Evolutionary conservation across 2,329 filamentous ascomycete genomes (phyloP).

Genomic region (Botryotinia calthae): DNA sequence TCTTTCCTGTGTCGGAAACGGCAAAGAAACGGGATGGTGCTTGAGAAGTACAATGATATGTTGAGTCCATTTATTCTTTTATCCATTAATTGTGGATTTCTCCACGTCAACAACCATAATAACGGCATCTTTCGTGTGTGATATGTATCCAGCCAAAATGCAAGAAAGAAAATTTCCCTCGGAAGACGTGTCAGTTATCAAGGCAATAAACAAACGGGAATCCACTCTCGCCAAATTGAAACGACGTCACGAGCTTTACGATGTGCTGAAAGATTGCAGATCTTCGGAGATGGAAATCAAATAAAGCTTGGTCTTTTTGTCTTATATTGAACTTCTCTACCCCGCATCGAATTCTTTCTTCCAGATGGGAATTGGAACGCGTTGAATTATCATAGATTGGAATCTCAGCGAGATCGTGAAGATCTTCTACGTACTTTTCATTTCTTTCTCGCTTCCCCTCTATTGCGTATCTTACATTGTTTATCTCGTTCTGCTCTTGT

Average conservation of each 20-base stretch:
- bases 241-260: slow-evolving; percentile 13
- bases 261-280: neutral
- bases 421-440: neutral
- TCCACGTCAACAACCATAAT: neutral
- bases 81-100: neutral
- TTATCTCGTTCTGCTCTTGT: neutral
- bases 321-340: neutral
- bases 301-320: neutral
- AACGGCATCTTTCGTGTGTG: neutral
- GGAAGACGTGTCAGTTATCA: slow-evolving; percentile 1
- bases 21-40: slow-evolving; percentile 1
- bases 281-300: neutral
- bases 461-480: too few relatives aligned
- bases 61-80: neutral
- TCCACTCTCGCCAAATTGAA: slow-evolving; percentile 14
- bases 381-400: neutral
- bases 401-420: neutral
- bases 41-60: neutral
- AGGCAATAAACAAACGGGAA: slow-evolving; percentile 3
- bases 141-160: neutral
- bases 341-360: neutral
- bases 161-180: neutral
- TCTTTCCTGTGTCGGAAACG: slow-evolving; percentile 2
- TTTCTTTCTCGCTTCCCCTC: neutral
- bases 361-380: neutral